Percentiles rank a stretch among this genome's conserved stretches.
Conservation (phyloP, 192 early-diverging fungal species). For the Coemansia sp. region DNA sequence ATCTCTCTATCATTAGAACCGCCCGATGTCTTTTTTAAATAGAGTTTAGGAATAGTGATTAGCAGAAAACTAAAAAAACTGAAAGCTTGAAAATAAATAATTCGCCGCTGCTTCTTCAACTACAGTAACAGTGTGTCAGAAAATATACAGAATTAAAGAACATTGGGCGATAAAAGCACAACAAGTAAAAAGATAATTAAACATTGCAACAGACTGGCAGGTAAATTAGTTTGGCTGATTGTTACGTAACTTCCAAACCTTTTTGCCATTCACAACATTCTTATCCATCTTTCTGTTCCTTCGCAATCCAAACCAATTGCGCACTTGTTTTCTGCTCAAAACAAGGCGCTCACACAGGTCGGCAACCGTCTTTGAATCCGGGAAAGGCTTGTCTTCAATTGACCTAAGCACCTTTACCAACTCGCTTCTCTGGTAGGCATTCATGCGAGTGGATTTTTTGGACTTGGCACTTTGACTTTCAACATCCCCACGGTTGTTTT, state of each 20-base stretch:
- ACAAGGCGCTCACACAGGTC: slow-evolving; percentile 12
- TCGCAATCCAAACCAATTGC: slow-evolving; percentile 51
- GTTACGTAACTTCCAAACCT: slow-evolving; percentile 32
- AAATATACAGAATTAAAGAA: too few relatives aligned
- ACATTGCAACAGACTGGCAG: not conserved
- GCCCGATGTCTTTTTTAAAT: too few relatives aligned
- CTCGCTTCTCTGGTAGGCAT: slow-evolving; percentile 20
- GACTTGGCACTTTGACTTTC: not conserved
- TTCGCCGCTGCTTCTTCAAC: too few relatives aligned
- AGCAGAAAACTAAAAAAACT: too few relatives aligned
- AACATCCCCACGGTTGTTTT: not conserved
- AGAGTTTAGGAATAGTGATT: too few relatives aligned
- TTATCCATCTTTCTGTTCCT: slow-evolving; percentile 32
- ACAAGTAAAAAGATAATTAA: not conserved
- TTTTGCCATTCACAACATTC: slow-evolving; percentile 12
- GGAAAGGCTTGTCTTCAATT: slow-evolving; percentile 38
- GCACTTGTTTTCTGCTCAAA: slow-evolving; percentile 34
- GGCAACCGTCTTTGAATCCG: slow-evolving; percentile 13
- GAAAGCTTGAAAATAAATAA: too few relatives aligned
- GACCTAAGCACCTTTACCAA: slow-evolving; percentile 20
- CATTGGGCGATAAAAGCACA: not conserved
- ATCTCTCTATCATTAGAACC: too few relatives aligned
- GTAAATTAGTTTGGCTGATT: not conserved
- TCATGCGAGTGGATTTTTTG: slow-evolving; percentile 10
- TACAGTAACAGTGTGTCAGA: too few relatives aligned